Evolutionary conservation across 2,329 filamentous ascomycete species (phyloP).

Genomic region (Kalaharituber pfeilii): DNA sequence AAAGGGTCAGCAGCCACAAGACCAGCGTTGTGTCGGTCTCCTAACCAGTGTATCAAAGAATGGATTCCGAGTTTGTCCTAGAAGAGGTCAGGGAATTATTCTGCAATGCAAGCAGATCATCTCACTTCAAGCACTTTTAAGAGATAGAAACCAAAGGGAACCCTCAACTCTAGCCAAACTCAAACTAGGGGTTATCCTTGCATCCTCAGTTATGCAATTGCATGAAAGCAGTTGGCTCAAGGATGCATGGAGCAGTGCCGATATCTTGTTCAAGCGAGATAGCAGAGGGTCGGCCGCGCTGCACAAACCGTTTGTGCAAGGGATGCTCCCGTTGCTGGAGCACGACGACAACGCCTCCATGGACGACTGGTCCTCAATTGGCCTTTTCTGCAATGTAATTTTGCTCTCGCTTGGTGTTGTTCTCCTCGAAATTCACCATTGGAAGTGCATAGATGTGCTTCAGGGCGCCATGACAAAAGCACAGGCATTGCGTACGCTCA

Average conservation of each 20-base stretch:
- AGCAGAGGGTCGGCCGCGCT: not conserved
- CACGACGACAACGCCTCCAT: not conserved
- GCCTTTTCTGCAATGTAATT: not conserved
- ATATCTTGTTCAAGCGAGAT: constrained; percentile 9
- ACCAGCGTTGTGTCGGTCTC: too few species aligned
- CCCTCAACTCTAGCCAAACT: not conserved
- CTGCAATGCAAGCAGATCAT: too few species aligned
- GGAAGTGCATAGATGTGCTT: not conserved
- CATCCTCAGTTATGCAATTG: constrained; percentile 14
- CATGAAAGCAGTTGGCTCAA: constrained; percentile 14
- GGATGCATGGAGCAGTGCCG: constrained; percentile 13
- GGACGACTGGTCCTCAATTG: not conserved
- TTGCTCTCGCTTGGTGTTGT: constrained; percentile 4
- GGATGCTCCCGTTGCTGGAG: not conserved
- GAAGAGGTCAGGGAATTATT: too few species aligned
- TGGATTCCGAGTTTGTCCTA: too few species aligned
- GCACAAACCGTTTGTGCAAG: not conserved
- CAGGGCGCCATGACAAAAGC: not conserved
- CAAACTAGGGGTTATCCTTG: constrained; percentile 10
- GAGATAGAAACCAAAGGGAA: too few species aligned
- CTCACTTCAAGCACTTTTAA: too few species aligned
- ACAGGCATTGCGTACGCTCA: not conserved
- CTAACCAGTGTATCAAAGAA: too few species aligned
- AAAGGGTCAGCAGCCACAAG: not conserved
- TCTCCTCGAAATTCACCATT: constrained; percentile 2